phyloP scores from a whole-genome alignment of 805 yeast genomes.

The Saccharomycopsis selenospora region DNA sequence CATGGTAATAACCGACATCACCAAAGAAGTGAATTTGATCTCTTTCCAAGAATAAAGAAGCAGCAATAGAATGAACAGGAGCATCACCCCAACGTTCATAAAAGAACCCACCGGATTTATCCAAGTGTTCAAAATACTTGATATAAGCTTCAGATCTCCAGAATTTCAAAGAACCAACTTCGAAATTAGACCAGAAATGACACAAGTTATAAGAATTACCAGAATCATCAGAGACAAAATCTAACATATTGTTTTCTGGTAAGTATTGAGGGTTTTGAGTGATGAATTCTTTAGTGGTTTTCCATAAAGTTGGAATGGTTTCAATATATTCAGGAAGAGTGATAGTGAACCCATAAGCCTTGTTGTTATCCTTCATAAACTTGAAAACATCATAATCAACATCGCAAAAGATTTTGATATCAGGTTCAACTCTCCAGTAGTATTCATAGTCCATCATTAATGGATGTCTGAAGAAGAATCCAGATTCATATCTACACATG shows the following conservation, averaged over 20 bases:
- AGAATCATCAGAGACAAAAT: slow-evolving; percentile 63
- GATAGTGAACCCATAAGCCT: slow-evolving; percentile 72
- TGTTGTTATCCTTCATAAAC: slow-evolving; percentile 70
- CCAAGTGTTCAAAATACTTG: slow-evolving; percentile 66
- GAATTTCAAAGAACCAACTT: slow-evolving; percentile 64
- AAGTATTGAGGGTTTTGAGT: slow-evolving; percentile 52
- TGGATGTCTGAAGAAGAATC: slow-evolving; percentile 79
- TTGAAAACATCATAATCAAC: slow-evolving; percentile 73
- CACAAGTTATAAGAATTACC: slow-evolving; percentile 72
- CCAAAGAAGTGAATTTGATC: slow-evolving; percentile 72
- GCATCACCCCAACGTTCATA: slow-evolving; percentile 96
- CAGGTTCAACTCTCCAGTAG: slow-evolving; percentile 96
- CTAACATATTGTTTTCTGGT: slow-evolving; percentile 55
- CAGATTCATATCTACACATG: slow-evolving; percentile 90
- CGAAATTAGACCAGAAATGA: slow-evolving; percentile 91
- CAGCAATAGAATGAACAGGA: slow-evolving; percentile 86
- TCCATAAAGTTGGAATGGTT: slow-evolving; percentile 75
- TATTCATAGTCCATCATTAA: slow-evolving; percentile 70
- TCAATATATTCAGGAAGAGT: slow-evolving; percentile 65
- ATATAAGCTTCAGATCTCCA: slow-evolving; percentile 69
- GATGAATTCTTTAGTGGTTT: slow-evolving; percentile 55
- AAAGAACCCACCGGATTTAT: slow-evolving; percentile 83
- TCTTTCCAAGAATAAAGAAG: slow-evolving; percentile 64
- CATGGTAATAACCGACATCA: slow-evolving; percentile 80
- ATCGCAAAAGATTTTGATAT: slow-evolving; percentile 73